phyloP scores from a whole-genome alignment of 2,329 filamentous ascomycete genomes.

The Fusarium avenaceum region DNA sequence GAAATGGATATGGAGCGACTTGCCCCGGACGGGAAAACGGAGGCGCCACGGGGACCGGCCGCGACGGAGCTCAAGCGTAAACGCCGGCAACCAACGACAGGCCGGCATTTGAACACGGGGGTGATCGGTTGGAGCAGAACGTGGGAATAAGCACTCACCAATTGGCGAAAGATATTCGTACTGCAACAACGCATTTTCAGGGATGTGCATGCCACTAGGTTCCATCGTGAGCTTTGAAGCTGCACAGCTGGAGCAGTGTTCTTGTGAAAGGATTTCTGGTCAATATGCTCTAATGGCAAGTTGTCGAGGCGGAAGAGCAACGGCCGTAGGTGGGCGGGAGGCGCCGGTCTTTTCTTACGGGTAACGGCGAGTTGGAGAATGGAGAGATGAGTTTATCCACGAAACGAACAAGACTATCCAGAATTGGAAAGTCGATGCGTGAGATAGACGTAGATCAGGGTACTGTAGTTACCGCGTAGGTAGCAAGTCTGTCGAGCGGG shows the following conservation, averaged over 20 bases:
- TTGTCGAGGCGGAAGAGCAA: slow-evolving; percentile 32
- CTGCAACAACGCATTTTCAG: slow-evolving; percentile 60
- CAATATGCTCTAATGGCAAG: slow-evolving; percentile 31
- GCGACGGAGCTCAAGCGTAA: slow-evolving; percentile 45
- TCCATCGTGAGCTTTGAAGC: slow-evolving; percentile 53
- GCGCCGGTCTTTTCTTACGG: slow-evolving; percentile 29
- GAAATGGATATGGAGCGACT: slow-evolving; percentile 34
- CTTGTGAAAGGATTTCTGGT: slow-evolving; percentile 27
- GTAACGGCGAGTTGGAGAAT: slow-evolving; percentile 27
- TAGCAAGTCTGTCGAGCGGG: slow-evolving; percentile 27
- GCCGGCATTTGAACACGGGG: slow-evolving; percentile 61
- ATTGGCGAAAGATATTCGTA: slow-evolving; percentile 66
- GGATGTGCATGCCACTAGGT: slow-evolving; percentile 60
- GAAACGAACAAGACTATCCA: slow-evolving; percentile 41
- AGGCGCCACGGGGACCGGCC: slow-evolving; percentile 47
- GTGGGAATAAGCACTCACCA: slow-evolving; percentile 62
- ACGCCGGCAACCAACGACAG: slow-evolving; percentile 61
- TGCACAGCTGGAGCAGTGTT: slow-evolving; percentile 42
- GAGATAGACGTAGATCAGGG: slow-evolving; percentile 20
- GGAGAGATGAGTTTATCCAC: slow-evolving; percentile 24
- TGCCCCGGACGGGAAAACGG: slow-evolving; percentile 45
- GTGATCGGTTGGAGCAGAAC: slow-evolving; percentile 58
- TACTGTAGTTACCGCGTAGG: slow-evolving; percentile 11
- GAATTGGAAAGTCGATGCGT: slow-evolving; percentile 50
- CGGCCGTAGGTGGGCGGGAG: slow-evolving; percentile 32